phyloP scores from a whole-genome alignment of 768 basidiomycete species.

The Gymnopilus dilepis region DNA sequence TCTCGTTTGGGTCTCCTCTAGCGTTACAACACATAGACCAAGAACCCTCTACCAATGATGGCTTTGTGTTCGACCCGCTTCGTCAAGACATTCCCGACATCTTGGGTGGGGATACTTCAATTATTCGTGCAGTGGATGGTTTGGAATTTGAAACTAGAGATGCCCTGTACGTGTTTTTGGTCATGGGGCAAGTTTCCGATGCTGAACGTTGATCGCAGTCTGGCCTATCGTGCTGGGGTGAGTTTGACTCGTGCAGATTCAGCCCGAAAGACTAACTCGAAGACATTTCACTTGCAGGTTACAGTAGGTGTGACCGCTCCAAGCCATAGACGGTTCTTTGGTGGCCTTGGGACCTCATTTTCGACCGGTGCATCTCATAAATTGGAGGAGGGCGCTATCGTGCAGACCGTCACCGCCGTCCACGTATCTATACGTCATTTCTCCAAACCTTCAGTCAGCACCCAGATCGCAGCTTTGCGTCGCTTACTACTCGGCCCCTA shows the following conservation, averaged over 20 bases:
- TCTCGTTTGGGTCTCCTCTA: constrained; percentile 73
- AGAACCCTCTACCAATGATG: constrained; percentile 77
- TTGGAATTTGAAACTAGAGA: constrained; percentile 72
- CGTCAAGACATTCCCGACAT: constrained; percentile 49
- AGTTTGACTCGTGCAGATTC: constrained; percentile 14
- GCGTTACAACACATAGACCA: constrained; percentile 72
- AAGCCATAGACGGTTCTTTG: constrained; percentile 52
- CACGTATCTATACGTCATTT: constrained; percentile 66
- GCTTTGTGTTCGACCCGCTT: constrained; percentile 61
- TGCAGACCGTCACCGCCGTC: constrained; percentile 66
- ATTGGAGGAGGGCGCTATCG: constrained; percentile 64
- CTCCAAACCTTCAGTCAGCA: constrained; percentile 67
- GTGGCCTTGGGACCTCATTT: constrained; percentile 72
- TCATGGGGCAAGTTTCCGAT: constrained; percentile 1
- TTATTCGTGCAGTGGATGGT: constrained; percentile 77
- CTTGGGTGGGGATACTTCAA: constrained; percentile 51
- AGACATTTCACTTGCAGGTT: constrained; percentile 37
- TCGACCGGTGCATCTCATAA: constrained; percentile 63
- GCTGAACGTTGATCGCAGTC: constrained; percentile 37
- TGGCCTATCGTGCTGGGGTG: constrained; percentile 75
- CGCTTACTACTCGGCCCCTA: constrained; percentile 57
- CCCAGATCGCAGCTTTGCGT: constrained; percentile 79
- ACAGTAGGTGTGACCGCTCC: constrained; percentile 73
- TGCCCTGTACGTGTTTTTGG: constrained; percentile 59
- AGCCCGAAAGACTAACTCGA: background rate